Evolutionary conservation across 768 basidiomycete species (phyloP).

Genomic region (Trametes elegans): DNA sequence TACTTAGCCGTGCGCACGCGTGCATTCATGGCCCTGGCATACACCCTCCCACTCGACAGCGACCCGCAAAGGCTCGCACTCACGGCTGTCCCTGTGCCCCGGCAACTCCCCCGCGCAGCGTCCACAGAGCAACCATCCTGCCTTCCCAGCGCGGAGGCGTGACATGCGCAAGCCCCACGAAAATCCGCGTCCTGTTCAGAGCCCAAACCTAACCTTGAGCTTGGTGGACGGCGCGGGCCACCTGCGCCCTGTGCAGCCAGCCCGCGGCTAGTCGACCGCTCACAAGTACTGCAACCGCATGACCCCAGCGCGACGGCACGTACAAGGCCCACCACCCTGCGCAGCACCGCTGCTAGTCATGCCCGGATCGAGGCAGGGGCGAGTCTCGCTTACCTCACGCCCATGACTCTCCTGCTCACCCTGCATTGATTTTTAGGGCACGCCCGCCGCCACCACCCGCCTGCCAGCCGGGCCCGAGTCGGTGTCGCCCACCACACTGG

Average conservation of each 20-base stretch:
- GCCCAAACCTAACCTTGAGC: background rate
- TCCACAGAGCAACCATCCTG: background rate
- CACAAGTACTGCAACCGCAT: no score
- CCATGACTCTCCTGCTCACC: background rate
- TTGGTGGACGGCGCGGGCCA: background rate
- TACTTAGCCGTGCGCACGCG: no score
- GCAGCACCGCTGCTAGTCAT: background rate
- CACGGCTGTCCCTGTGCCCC: background rate
- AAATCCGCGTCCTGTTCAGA: no score
- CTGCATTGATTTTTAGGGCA: background rate
- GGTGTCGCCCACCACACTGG: no score
- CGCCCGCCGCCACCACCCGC: background rate
- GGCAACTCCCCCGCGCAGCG: background rate
- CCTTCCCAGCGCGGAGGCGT: background rate
- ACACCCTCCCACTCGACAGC: no score
- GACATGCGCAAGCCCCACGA: background rate
- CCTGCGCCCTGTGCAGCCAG: no score
- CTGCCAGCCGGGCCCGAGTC: background rate
- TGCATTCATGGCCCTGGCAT: no score
- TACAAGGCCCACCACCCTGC: background rate
- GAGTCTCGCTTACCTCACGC: constrained; percentile 3
- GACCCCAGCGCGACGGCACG: no score
- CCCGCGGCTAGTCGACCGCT: no score
- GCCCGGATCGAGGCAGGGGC: background rate
- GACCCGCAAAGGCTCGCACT: no score